These are phyloP conservation scores for Xylaria castorea DNA, from an alignment of 495 filamentous ascomycete genomes.

Conservation along the genomic window DNA sequence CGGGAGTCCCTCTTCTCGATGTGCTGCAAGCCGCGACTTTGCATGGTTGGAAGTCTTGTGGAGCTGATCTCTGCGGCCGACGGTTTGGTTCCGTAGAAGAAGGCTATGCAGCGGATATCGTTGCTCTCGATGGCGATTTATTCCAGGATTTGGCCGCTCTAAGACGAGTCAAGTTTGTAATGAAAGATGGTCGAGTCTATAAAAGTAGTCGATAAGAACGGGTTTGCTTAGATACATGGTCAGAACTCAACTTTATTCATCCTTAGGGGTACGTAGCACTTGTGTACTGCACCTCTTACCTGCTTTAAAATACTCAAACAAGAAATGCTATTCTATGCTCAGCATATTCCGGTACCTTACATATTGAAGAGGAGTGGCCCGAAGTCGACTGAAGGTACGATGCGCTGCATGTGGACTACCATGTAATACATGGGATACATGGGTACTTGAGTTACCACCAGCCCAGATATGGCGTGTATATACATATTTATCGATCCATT, in stretches of 20 bases:
- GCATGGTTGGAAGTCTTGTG: constrained; percentile 60
- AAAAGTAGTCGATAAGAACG: constrained; percentile 27
- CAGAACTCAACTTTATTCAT: not conserved
- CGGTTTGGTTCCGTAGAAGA: constrained; percentile 56
- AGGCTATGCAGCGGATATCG: constrained; percentile 57
- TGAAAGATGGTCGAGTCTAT: constrained; percentile 59
- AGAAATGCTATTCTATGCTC: not conserved
- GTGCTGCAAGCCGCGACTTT: constrained; percentile 53
- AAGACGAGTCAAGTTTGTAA: constrained; percentile 57
- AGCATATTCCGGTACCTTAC: not conserved
- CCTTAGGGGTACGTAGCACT: not conserved
- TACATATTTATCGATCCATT: not conserved
- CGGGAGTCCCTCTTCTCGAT: constrained; percentile 57
- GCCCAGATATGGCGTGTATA: not conserved
- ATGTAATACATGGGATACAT: not conserved
- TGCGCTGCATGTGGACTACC: too few relatives aligned
- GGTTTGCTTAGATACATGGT: not conserved
- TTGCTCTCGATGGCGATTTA: constrained; percentile 50
- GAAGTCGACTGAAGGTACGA: not conserved
- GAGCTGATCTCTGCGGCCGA: constrained; percentile 54
- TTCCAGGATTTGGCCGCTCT: constrained; percentile 45
- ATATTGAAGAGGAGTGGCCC: not conserved
- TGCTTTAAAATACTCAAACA: not conserved
- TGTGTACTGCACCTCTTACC: not conserved
- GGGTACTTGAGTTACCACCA: too few relatives aligned